A percentile compares a stretch with the other conserved stretches of the same genome.
Conservation (phyloP, 2,329 filamentous ascomycete genomes). For the Phyllosticta citrichinensis region DNA sequence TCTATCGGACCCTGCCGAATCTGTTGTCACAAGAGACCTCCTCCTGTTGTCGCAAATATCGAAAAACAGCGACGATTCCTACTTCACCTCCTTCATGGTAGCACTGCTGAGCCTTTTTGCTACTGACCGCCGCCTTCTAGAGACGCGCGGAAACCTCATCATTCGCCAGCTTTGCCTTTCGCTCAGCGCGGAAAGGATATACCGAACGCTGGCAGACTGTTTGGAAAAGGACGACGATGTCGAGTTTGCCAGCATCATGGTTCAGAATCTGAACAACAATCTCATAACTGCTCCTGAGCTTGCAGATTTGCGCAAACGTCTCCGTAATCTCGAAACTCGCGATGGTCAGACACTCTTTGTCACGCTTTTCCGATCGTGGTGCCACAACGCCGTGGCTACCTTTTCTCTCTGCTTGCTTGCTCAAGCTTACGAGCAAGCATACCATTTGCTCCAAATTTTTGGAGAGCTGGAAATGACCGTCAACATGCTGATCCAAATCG, state of each 20-base stretch:
- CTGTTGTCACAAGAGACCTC: constrained; percentile 88
- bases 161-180: constrained; percentile 91
- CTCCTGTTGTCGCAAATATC: constrained; percentile 94
- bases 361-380: constrained; percentile 91
- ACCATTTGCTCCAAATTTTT: constrained; percentile 91
- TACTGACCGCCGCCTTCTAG: constrained; percentile 81
- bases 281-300: constrained; percentile 94
- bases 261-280: constrained; percentile 98
- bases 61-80: constrained; percentile 90
- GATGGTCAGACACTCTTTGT: constrained; percentile 96
- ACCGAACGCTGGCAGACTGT: constrained; percentile 88
- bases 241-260: constrained; percentile 98
- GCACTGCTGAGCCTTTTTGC: constrained; percentile 91
- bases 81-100: constrained; percentile 97
- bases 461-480: constrained; percentile 98
- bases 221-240: constrained; percentile 96
- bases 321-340: constrained; percentile 81
- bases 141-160: constrained; percentile 89
- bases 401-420: constrained; percentile 93
- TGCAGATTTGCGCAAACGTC: constrained; percentile 75
- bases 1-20: constrained; percentile 86
- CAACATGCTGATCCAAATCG: constrained; percentile 96
- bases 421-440: constrained; percentile 96
- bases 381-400: constrained; percentile 94
- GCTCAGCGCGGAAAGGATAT: constrained; percentile 88